Percentiles rank a stretch among this genome's conserved stretches.
phyloP scores from a whole-genome alignment of 202 grass and related monocot species.

The Schoenoplectus tabernaemontani region DNA sequence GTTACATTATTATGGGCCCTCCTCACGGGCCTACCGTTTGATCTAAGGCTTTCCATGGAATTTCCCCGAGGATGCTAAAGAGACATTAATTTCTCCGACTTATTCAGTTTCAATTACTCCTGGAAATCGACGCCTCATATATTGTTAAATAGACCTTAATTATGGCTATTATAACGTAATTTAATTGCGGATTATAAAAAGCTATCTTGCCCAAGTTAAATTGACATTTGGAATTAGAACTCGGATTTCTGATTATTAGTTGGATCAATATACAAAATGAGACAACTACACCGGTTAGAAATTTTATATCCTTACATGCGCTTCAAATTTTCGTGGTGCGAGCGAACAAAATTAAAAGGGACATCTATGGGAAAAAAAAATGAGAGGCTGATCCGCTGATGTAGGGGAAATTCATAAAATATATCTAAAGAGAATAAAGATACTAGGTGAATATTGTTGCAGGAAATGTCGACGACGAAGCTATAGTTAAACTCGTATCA shows the following conservation, averaged over 20 bases:
- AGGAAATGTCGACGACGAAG: neutral
- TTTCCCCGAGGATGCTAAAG: neutral
- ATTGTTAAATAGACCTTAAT: neutral
- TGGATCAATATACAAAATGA: neutral
- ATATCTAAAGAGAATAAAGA: neutral
- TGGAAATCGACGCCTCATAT: neutral
- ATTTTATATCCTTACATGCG: neutral
- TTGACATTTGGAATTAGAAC: too few species aligned
- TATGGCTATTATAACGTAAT: neutral
- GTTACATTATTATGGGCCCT: constrained; percentile 1
- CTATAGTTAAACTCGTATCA: neutral
- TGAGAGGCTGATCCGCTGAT: neutral
- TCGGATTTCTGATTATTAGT: neutral
- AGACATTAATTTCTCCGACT: neutral
- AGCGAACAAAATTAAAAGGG: neutral
- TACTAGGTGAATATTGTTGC: neutral
- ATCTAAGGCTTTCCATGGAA: neutral
- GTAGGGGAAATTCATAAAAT: neutral
- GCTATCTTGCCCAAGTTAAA: neutral
- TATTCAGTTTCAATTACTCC: neutral
- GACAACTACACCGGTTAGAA: neutral
- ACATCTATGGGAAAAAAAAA: neutral
- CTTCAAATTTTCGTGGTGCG: neutral
- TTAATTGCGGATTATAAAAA: neutral
- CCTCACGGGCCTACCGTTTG: neutral